Evolutionary conservation across 2,329 filamentous ascomycete genomes (phyloP), one percentile per base, ranked within the genome.

Genomic region (Akanthomyces lecanii): DNA sequence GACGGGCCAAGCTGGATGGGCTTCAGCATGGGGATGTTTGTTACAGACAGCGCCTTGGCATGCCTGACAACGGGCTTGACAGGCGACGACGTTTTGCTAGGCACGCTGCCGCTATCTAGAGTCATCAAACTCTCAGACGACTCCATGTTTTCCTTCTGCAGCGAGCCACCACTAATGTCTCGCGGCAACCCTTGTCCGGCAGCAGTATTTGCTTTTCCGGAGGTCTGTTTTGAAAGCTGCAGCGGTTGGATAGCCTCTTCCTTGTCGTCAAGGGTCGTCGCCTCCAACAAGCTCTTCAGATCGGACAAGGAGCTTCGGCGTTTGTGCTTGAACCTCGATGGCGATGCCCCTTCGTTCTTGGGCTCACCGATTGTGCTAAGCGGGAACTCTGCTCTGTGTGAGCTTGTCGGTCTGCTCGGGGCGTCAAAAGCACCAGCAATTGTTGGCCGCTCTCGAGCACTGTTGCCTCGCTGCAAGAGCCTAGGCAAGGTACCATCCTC

Each of bases 241-340:
- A 85, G 73, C 3, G 83, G 82, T 71, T 81, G 79, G 16, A 79
- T 67, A 10, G 76, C 66, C 53, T 74, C 72, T 33, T 73, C 68
- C 1, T 76, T 72, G 28, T 75, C 73, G 28, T 75, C 70, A 0
- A 88, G 74, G 12, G 79, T 82, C 10, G 87, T 81, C 62, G 85
- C 81, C 47, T 82, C 83, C 76, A 94, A 87, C 21, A 91, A 78
- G 62, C 79, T 82, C 68, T 87, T 89, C 54, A 98, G 81, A 73
- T 98, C 94, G 5, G 93, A 97, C 48, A 98, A 78, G 30, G 93
- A 97, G 76, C 93, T 97, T 72, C 94, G 88, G 62, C 94, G 85
- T 79, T 96, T 97, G 67, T 88, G 93, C 72, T 84, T 87, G 51
- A 79, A 76, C n/a, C 73, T 73, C 67, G 78, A 82, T 1, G 72